Base-by-base conservation (phyloP, 1,139 yeast species). In the Suhomyces maxii region DNA sequence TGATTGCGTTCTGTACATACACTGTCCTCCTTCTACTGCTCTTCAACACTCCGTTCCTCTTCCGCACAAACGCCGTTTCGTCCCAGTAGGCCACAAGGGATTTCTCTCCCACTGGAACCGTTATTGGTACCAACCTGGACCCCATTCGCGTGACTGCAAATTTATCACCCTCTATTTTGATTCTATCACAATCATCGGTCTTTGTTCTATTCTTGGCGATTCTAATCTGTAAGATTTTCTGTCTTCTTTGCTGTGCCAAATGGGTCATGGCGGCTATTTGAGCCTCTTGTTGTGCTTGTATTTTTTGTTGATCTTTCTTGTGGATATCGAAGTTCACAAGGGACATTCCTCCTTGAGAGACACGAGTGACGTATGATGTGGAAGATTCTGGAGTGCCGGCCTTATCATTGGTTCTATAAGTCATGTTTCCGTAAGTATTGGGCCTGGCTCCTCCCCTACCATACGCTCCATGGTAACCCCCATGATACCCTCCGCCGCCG, bases 101-200 rank as follows among this genome's bases (percentile, higher is more conserved):
- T 46, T 54, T 48, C 49, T 44, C 42, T n/a, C 50, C 50, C 8
- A 41, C 43, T 2, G 47, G 60, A 2, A 56, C 44, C n/a, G 58
- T 52, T 31, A 75, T 48, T 0, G 73, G 71, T 0, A 65, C 61
- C 26, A 76, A 59, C 26, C 59, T 58, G 8, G 60, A 58, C 0
- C 80, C 80, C 33, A 56, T 57, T 12, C 57, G 49, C 0, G 69
- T 53, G 7, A 76, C 68, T 0, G 78, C 74, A 54, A 60, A 76
- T 26, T 53, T 53, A 8, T 61, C 64, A 5, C 68, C 70, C 30
- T 64, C 67, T 8, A 76, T 59, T 18, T 49, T 49, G 1, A 73
- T 54, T 39, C 80, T 58, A 51, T 79, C 81, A 49, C 69, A 67
- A 44, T 57, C 58, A 34, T 67, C 73, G 33, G 67, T 69, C 45